Base-by-base conservation (phyloP, 192 early-diverging fungal genomes). In the Chytriomyces sp. region DNA sequence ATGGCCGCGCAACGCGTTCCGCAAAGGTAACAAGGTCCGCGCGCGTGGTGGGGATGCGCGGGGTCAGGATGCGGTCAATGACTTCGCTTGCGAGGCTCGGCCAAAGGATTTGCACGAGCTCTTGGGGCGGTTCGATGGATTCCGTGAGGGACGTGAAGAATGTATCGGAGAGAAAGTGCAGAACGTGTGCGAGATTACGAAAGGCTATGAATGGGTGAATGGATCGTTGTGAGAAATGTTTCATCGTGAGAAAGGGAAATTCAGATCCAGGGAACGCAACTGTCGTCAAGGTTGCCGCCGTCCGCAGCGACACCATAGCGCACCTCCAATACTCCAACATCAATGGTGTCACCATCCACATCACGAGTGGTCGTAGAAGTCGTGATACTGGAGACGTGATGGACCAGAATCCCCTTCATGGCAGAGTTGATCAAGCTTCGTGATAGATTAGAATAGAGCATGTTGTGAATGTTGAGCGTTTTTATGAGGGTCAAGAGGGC, bases 401-500 rank as follows among this genome's bases (percentile, higher is more conserved):
- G 22, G 7, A 64, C 7, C 17, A 64, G 40, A 2, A 64, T 28
- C 4, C 26, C 7, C 32, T 64, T 39, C 8, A 52, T 7, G 10
- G 49, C 63, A 4, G 40, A 25, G 4, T 52, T 64, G 14, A 64
- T 22, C 8, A 64, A 32, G 44, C 40, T 52, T 26, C 63, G 8
- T 7, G 63, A 64, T 12, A 64, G 44, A 64, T 30, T 52, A 49
- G 63, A n/a, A 49, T 64, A 64, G 8, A 64, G 40, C 22, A 26
- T 2, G 10, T 22, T 64, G 6, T 64, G 63, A 30, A 64, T 64
- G 49, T 64, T 52, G 7, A 64, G 41, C 2, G 44, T 14, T 32
- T 49, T 40, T 7, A 64, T 64, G 17, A 64, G 10, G 14, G 14
- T 22, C 19, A 52, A 17, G 39, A 64, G 14, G 2, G 63, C 14